Evolutionary conservation across 2,329 filamentous ascomycete genomes (phyloP), one percentile per base, ranked within the genome.

Genomic region (Claviceps sorghi): DNA sequence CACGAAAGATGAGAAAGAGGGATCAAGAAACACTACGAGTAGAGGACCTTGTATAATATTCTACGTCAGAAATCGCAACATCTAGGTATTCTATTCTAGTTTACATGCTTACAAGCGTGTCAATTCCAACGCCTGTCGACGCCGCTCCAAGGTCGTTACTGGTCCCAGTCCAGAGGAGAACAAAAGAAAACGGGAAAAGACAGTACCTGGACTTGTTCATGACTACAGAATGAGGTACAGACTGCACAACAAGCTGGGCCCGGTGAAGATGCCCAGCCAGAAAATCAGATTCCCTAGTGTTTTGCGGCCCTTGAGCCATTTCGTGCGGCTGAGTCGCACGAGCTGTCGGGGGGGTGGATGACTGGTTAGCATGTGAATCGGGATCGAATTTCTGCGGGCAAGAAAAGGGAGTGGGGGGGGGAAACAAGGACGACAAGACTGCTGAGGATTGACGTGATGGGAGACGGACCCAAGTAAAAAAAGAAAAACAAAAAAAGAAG

Each of bases 241-340:
- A 53, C 77, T 81, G 59, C 78, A 81, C 26, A 82, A 61, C 41
- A 87, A 64, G 65, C 83, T 87, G 1, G 86, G 86, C 0, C 84
- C 84, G 2, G 84, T 84, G 54, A 87, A 86, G n/a, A 90, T 76
- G 0, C 86, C 84, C 42, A 86, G 61, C 86, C 86, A 91, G 60
- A 90, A 90, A 3, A 88, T 73, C 8, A 86, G 64, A 61, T 91
- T 90, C 0, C 85, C 86, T 21, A 89, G 59, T 1, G 79, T 77
- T 58, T 77, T 73, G 58, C 74, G 72, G 26, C 77, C 77, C 57
- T 77, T 79, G 62, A 89, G 69, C 69, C 82, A 79, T 57, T 73
- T 79, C 1, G 82, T 86, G 56, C 82, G 74, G 59, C 81, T 84
- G 46, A 90, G 62, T 34, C 72, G 73, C 3, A 86, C 83, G 15